A percentile compares a stretch with the other conserved stretches of the same genome.
Conservation (phyloP, 768 basidiomycete species). For the Sporobolomyces pararoseus region DNA sequence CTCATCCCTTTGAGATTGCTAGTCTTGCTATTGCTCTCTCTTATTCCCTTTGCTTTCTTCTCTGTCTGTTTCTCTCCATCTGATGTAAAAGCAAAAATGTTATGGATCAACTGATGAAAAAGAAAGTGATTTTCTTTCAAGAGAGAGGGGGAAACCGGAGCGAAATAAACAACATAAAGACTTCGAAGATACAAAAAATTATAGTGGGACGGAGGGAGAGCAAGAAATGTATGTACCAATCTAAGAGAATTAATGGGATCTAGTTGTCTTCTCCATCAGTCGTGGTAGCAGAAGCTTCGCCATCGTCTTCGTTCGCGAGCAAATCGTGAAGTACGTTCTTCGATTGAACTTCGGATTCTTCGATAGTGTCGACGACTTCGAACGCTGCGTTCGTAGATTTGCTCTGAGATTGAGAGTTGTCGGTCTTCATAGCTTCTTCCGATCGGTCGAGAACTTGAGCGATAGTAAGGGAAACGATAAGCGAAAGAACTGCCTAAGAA, state of each 20-base stretch:
- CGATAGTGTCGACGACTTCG: slow-evolving; percentile 38
- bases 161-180: neutral
- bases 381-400: slow-evolving; percentile 8
- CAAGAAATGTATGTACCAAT: too few relatives aligned
- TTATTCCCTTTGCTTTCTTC: neutral
- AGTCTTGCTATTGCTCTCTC: neutral
- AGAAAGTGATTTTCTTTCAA: too few relatives aligned
- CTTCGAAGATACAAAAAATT: neutral
- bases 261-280: slow-evolving; percentile 20
- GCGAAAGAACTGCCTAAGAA: too few relatives aligned
- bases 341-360: slow-evolving; percentile 10
- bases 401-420: slow-evolving; percentile 7
- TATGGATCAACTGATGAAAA: neutral
- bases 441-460: slow-evolving; percentile 42
- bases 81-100: neutral
- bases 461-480: neutral
- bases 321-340: slow-evolving; percentile 11
- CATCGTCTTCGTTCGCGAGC: slow-evolving; percentile 8
- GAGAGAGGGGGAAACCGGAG: too few relatives aligned
- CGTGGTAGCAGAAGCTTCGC: neutral
- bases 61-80: neutral
- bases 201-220: too few relatives aligned
- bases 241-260: neutral
- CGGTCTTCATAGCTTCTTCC: slow-evolving; percentile 37
- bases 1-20: too few relatives aligned